Evolutionary conservation across 352 stramenopile genomes (phyloP), one percentile per base, ranked within the genome.

Genomic region (Phytophthora megakarya): DNA sequence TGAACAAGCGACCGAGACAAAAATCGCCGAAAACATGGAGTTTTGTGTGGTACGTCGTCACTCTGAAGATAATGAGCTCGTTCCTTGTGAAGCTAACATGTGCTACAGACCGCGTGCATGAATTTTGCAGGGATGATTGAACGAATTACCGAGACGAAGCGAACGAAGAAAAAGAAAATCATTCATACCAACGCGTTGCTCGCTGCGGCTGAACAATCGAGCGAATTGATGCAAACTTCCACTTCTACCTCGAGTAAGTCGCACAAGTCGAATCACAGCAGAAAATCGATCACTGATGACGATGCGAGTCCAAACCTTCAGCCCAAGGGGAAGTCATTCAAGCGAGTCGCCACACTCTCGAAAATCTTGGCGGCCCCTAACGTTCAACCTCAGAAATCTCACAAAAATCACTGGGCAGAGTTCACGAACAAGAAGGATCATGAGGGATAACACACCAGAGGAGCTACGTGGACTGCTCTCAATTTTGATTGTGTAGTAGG

Each of bases 11-110:
- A 45, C 71, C 12, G 70, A 80, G 49, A 35, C 45, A 18, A 82
- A 80, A 47, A 66, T 82, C 26, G 15, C 22, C 22, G 49, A 72
- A n/a, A 82, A 82, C 44, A 63, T 82, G 64, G 47, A 76, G 11
- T 82, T 76, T 23, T 73, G 67, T 52, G 47, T 75, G 67, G 73
- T 81, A 59, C 32, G 42, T 50, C 0, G 8, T 19, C 16, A 33
- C 48, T 32, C 9, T 7, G 22, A n/a, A 10, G n/a, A n/a, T n/a
- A 16, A 13, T 30, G n/a, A 49, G 19, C 37, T 28, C 22, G 1
- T 12, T 3, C 28, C 44, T 15, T 54, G 26, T 40, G 13, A 56
- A 43, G n/a, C 45, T 64, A 23, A 64, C 26, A 44, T 25, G 30
- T 35, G 30, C 16, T 35, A 21, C 33, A 70, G 61, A 66, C 62